A percentile compares a stretch with the other conserved stretches of the same genome.
Conservation (phyloP, 768 basidiomycete genomes). For the Trichaptum fuscoviolaceum region DNA sequence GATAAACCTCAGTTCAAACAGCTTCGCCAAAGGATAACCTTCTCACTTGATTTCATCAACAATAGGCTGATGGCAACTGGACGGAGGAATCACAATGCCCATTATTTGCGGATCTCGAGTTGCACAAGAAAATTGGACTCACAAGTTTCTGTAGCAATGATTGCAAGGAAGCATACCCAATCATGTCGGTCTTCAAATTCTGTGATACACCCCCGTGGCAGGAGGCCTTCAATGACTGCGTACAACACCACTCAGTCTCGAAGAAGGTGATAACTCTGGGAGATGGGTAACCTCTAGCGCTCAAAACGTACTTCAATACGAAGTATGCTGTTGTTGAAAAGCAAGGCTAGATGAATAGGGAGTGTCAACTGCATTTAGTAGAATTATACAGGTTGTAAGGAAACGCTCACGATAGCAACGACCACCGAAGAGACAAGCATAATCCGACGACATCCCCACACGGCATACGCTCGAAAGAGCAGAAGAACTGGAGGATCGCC, state of each 20-base stretch:
- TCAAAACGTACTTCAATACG: not conserved
- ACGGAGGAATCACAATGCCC: not conserved
- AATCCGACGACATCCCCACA: not conserved
- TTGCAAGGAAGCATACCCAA: not conserved
- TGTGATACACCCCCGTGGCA: not conserved
- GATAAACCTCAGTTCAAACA: not conserved
- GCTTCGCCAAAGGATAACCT: not conserved
- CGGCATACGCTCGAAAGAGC: not conserved
- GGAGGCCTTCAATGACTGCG: not conserved
- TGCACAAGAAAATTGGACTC: not conserved
- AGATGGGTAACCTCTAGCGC: not conserved
- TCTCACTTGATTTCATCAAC: not conserved
- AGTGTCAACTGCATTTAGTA: too few species aligned
- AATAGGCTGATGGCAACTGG: not conserved
- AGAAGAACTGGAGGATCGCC: not conserved
- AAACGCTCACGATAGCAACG: not conserved
- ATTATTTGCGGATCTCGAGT: not conserved
- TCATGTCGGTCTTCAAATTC: not conserved
- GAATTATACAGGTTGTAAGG: too few species aligned
- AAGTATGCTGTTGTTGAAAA: not conserved
- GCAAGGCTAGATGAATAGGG: not conserved
- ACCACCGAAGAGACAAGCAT: not conserved
- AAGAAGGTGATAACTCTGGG: not conserved
- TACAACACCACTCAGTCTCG: not conserved
- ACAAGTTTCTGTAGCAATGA: not conserved